A percentile compares a stretch with the other conserved stretches of the same genome.
Evolutionary conservation across 129 eudicot genomes (phyloP).

Genomic region (Chrysanthemum seticuspe): DNA sequence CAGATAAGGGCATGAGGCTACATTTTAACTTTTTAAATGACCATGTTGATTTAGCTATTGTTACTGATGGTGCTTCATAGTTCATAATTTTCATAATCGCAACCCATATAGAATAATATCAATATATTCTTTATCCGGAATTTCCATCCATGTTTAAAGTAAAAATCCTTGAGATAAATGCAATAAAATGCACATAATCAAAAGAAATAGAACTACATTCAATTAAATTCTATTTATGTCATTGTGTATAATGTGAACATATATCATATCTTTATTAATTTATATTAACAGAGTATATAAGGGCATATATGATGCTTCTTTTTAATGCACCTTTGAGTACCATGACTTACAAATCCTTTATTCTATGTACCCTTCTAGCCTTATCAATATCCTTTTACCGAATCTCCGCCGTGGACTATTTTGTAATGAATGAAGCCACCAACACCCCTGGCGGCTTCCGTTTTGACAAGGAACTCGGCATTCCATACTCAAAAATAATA

Average conservation of each 20-base stretch:
- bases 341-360: conserved; percentile 16
- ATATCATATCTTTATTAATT: too few relatives aligned
- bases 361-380: conserved; percentile 7
- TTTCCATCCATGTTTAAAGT: background rate
- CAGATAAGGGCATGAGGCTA: too few relatives aligned
- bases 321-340: background rate
- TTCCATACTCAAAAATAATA: conserved; percentile 24
- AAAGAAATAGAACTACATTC: too few relatives aligned
- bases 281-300: background rate
- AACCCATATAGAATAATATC: too few relatives aligned
- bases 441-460: conserved; percentile 2
- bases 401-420: conserved; percentile 18
- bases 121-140: too few relatives aligned
- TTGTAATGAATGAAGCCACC: background rate
- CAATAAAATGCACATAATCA: background rate
- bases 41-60: too few relatives aligned
- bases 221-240: background rate
- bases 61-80: too few relatives aligned
- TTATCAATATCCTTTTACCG: background rate
- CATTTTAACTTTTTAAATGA: too few relatives aligned
- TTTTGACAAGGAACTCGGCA: conserved; percentile 8
- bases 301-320: too few relatives aligned
- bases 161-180: background rate
- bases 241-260: background rate
- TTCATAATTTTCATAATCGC: too few relatives aligned